These are phyloP conservation scores for Cladosporium cucumerinum DNA, from an alignment of 2,329 filamentous ascomycete genomes.

Conservation along the genomic window DNA sequence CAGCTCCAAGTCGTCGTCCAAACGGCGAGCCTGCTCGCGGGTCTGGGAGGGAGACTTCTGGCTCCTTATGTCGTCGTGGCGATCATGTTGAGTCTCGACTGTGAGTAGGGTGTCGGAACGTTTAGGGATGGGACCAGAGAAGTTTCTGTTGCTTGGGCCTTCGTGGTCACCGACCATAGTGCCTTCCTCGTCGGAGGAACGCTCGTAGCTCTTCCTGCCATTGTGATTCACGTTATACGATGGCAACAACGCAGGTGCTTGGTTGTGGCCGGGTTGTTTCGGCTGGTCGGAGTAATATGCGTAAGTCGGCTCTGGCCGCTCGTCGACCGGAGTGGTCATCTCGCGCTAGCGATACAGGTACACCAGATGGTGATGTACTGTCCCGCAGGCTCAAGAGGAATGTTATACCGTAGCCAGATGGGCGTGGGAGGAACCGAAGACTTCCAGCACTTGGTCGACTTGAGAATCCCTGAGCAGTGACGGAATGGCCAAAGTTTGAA, in stretches of 20 bases:
- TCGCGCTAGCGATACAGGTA: background rate
- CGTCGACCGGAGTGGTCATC: slow-evolving; percentile 37
- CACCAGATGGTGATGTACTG: background rate
- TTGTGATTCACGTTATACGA: slow-evolving; percentile 34
- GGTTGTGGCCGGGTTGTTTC: background rate
- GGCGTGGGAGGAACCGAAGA: slow-evolving; percentile 16
- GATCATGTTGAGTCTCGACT: slow-evolving; percentile 42
- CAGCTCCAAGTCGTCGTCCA: slow-evolving; percentile 65
- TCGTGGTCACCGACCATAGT: slow-evolving; percentile 34
- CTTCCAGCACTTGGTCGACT: slow-evolving; percentile 25
- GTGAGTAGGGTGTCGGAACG: slow-evolving; percentile 43
- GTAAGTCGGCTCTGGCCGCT: slow-evolving; percentile 35
- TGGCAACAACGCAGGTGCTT: slow-evolving; percentile 22
- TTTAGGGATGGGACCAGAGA: slow-evolving; percentile 16
- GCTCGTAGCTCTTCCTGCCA: slow-evolving; percentile 23
- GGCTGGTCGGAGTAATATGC: slow-evolving; percentile 4
- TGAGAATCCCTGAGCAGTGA: slow-evolving; percentile 10
- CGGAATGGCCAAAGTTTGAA: slow-evolving; percentile 9
- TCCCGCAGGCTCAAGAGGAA: background rate
- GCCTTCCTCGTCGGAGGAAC: slow-evolving; percentile 35
- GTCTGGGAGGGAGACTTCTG: slow-evolving; percentile 52
- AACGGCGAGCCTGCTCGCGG: slow-evolving; percentile 57
- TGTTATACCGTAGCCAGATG: slow-evolving; percentile 15
- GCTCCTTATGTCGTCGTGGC: slow-evolving; percentile 29
- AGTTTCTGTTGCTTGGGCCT: slow-evolving; percentile 18